Conservation (phyloP, 768 basidiomycete species). For the Phaffia tasmanica region DNA sequence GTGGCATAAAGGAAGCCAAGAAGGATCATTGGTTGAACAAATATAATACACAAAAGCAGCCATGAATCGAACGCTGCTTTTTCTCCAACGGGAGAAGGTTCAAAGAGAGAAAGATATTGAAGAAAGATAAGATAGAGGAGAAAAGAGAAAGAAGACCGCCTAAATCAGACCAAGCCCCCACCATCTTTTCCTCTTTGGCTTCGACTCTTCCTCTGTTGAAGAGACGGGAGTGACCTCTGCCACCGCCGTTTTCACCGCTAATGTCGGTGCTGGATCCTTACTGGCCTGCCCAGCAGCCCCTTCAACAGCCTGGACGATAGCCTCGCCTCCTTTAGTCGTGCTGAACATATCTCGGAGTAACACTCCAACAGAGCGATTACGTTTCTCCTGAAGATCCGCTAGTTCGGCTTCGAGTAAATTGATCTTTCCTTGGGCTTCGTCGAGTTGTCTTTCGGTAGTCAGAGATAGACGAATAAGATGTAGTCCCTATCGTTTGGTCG, state of each 20-base stretch:
- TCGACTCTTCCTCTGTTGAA: not conserved
- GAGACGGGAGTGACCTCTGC: too few species aligned
- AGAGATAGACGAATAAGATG: slow-evolving; percentile 9
- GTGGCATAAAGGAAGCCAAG: too few species aligned
- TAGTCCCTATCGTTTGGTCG: not conserved
- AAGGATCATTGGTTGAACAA: too few species aligned
- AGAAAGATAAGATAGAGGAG: too few species aligned
- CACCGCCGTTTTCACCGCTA: too few species aligned
- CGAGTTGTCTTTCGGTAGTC: slow-evolving; percentile 1
- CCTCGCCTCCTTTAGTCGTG: not conserved
- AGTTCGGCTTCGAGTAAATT: slow-evolving; percentile 4
- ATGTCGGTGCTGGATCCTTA: not conserved
- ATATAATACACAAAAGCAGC: too few species aligned
- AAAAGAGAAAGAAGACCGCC: too few species aligned
- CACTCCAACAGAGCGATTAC: not conserved
- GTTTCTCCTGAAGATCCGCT: not conserved
- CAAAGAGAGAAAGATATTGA: too few species aligned
- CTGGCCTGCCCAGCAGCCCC: not conserved
- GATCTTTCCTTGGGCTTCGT: not conserved
- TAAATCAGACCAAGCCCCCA: not conserved
- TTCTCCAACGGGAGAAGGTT: too few species aligned
- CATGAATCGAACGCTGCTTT: too few species aligned
- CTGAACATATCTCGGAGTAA: slow-evolving; percentile 8
- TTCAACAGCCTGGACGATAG: not conserved
- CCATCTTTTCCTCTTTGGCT: not conserved